phyloP scores from a whole-genome alignment of 2,329 filamentous ascomycete genomes.

The Phaeosphaeria sp. region DNA sequence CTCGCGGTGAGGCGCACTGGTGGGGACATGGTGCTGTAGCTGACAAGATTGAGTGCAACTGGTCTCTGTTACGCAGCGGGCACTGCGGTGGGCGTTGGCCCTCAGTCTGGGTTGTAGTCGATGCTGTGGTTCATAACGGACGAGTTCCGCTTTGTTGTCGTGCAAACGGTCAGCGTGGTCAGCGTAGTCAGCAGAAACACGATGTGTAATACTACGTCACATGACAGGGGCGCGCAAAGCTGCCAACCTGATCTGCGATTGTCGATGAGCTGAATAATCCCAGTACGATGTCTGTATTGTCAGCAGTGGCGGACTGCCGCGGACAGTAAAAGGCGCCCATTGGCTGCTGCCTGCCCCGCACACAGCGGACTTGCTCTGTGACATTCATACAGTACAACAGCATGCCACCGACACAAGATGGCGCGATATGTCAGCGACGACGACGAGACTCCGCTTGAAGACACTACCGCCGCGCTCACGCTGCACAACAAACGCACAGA shows the following conservation, averaged over 20 bases:
- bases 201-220: not conserved
- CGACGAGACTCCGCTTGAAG: constrained; percentile 54
- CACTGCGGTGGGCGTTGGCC: not conserved
- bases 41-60: not conserved
- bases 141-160: not conserved
- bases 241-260: no score
- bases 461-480: constrained; percentile 57
- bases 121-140: not conserved
- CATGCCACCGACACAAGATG: constrained; percentile 16
- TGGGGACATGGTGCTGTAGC: not conserved
- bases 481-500: constrained; percentile 62
- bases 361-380: not conserved
- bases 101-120: not conserved
- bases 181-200: no score
- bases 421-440: constrained; percentile 34
- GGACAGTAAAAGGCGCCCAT: not conserved
- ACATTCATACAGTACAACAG: not conserved
- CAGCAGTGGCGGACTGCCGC: not conserved
- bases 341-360: not conserved
- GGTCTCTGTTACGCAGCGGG: not conserved
- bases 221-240: not conserved
- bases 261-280: not conserved
- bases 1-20: not conserved
- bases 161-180: not conserved
- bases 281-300: not conserved